A percentile compares a stretch with the other conserved stretches of the same genome.
Evolutionary conservation across 1,284 basidiomycete species (phyloP).

Genomic region (Trametes hirsuta): DNA sequence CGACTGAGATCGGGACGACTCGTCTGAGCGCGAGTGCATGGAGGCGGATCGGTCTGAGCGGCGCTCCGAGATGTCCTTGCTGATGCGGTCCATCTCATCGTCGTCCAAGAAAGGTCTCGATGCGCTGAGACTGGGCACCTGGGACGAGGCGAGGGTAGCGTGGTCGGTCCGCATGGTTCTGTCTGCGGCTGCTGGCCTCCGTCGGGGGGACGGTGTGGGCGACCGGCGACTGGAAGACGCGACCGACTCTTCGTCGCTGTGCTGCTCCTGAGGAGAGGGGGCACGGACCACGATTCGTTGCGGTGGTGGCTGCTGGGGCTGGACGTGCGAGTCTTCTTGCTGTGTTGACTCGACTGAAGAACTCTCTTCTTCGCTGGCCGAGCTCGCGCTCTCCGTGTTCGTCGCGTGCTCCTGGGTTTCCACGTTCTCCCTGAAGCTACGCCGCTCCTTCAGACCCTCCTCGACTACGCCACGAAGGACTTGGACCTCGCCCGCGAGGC

Average conservation of each 20-base stretch:
- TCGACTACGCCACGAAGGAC: conserved; percentile 83
- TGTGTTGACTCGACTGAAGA: conserved; percentile 3
- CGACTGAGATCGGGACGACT: conserved; percentile 24
- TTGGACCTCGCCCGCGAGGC: conserved; percentile 79
- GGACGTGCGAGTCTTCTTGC: conserved; percentile 26
- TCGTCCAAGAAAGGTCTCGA: conserved; percentile 45
- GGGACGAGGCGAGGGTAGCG: conserved; percentile 41
- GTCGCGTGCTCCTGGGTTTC: conserved; percentile 18
- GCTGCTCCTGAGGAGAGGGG: conserved; percentile 26
- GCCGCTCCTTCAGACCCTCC: conserved; percentile 75
- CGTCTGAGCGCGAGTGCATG: conserved; percentile 25
- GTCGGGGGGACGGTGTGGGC: conserved; percentile 32
- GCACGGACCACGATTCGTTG: background rate
- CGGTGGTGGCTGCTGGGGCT: conserved; percentile 1
- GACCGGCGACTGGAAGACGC: conserved; percentile 25
- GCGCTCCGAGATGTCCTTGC: conserved; percentile 60
- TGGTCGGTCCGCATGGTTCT: conserved; percentile 52
- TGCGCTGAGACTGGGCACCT: conserved; percentile 16
- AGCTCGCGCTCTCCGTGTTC: conserved; percentile 8
- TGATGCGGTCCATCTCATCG: conserved; percentile 56
- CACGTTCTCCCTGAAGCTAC: conserved; percentile 40
- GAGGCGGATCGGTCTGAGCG: conserved; percentile 48
- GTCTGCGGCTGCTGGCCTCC: conserved; percentile 21
- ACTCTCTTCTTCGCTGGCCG: conserved; percentile 22
- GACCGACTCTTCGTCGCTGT: conserved; percentile 31